Evolutionary conservation across 2,329 filamentous ascomycete genomes (phyloP).

Genomic region (Sclerotinia minor): DNA sequence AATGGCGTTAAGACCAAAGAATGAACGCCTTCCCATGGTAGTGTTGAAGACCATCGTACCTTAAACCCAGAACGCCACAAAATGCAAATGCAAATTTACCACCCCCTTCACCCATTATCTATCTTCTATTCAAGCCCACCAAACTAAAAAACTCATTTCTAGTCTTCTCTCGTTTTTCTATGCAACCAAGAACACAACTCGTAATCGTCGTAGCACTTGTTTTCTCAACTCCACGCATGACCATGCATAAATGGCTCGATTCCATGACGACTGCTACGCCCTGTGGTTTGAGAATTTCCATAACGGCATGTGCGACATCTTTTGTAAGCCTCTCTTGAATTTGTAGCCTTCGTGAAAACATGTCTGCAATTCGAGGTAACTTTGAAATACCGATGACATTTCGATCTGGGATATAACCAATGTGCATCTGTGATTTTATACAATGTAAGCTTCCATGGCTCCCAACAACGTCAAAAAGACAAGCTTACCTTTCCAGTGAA

Average conservation of each 20-base stretch:
- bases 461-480: background rate
- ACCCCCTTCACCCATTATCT: slow-evolving; percentile 16
- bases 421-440: slow-evolving; percentile 76
- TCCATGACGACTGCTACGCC: slow-evolving; percentile 98
- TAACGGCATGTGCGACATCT: slow-evolving; percentile 90
- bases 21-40: slow-evolving; percentile 36
- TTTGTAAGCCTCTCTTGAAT: slow-evolving; percentile 96
- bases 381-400: slow-evolving; percentile 95
- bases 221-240: slow-evolving; percentile 98
- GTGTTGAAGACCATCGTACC: slow-evolving; percentile 41
- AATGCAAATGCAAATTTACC: slow-evolving; percentile 30
- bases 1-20: slow-evolving; percentile 43
- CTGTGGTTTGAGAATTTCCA: slow-evolving; percentile 88
- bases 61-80: slow-evolving; percentile 32
- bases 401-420: slow-evolving; percentile 91
- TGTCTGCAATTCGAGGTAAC: slow-evolving; percentile 90
- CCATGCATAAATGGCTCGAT: slow-evolving; percentile 95
- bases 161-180: slow-evolving; percentile 89
- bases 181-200: slow-evolving; percentile 95
- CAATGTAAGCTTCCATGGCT: slow-evolving; percentile 24
- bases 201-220: slow-evolving; percentile 84
- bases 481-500: slow-evolving; percentile 82
- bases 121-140: slow-evolving; percentile 60
- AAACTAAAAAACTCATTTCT: slow-evolving; percentile 93
- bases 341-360: slow-evolving; percentile 91